Base-by-base conservation (phyloP, 176 grass and related monocot species). In the Pharus latifolius region DNA sequence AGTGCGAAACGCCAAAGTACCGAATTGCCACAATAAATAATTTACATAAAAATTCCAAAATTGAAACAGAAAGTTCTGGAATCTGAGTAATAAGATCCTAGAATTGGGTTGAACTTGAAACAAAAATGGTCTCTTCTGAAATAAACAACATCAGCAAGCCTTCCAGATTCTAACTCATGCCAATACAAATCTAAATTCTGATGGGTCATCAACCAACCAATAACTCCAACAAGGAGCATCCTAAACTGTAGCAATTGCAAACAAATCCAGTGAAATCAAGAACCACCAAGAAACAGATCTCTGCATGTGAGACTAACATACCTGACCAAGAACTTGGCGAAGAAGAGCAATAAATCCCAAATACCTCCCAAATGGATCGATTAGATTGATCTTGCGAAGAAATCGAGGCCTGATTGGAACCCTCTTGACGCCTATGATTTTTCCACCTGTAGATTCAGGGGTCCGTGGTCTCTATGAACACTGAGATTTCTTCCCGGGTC, bases 321-420 rank as follows among this genome's bases (percentile, higher is more conserved):
- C 74, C 74, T 77, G 74, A 67, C 66, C 74, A 66, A 44, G 74
- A 77, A 45, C 74, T 42, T n/a, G 26, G 2, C 50, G 0, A 67
- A 15, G 74, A 77, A 31, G 60, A 19, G 73, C 24, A 10, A 35
- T n/a, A 14, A 67, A 67, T 45, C 74, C 49, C 74, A 16, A 27
- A 20, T 3, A 2, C 2, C 18, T n/a, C 3, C 49, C 61, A 34
- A 23, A 29, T 0, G 3, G 44, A n/a, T 33, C 37, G 60, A 65
- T 30, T 18, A 20, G 34, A 15, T 55, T 33, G 48, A 79, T 51
- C 45, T 46, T 27, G 37, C 24, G 69, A 48, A 28, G 53, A 27
- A 47, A 38, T 9, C 29, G 62, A 14, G 7, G 4, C 18, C 17
- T 34, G 44, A 74, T 79, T 2, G 29, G 46, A 10, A 17, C 16